Evolutionary conservation across 805 yeast species (phyloP).

Genomic region (Kodamaea restingae): DNA sequence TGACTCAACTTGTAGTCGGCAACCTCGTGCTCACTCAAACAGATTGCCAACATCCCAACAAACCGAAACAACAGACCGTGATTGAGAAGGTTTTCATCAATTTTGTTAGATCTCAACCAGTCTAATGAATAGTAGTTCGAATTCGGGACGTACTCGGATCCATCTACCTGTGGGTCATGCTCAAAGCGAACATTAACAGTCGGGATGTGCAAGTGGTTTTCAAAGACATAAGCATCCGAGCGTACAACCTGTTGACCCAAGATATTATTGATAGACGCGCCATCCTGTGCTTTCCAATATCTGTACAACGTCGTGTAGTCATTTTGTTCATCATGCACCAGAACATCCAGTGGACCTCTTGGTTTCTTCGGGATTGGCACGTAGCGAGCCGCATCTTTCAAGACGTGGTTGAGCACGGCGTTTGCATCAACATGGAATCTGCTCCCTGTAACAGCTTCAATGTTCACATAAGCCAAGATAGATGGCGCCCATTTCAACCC

Average conservation of each 20-base stretch:
- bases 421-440: conserved; percentile 31
- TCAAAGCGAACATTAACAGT: conserved; percentile 30
- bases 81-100: conserved; percentile 23
- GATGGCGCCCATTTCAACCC: conserved; percentile 15
- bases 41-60: conserved; percentile 33
- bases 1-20: conserved; percentile 23
- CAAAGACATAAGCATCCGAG: conserved; percentile 30
- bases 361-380: conserved; percentile 29
- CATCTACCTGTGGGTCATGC: conserved; percentile 26
- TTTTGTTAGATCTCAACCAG: conserved; percentile 27
- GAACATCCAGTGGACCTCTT: conserved; percentile 4
- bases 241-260: conserved; percentile 23
- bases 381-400: conserved; percentile 8
- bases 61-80: conserved; percentile 36
- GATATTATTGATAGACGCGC: conserved; percentile 26
- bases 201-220: conserved; percentile 28
- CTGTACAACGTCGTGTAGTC: conserved; percentile 26
- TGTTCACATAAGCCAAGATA: conserved; percentile 33
- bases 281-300: conserved; percentile 36
- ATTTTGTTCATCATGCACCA: conserved; percentile 16
- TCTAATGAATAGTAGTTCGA: conserved; percentile 31
- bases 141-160: conserved; percentile 28
- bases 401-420: conserved; percentile 33
- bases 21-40: conserved; percentile 39
- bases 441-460: conserved; percentile 38